Evolutionary conservation across 2,329 filamentous ascomycete genomes (phyloP).

Genomic region (Coniochaeta prunicola): DNA sequence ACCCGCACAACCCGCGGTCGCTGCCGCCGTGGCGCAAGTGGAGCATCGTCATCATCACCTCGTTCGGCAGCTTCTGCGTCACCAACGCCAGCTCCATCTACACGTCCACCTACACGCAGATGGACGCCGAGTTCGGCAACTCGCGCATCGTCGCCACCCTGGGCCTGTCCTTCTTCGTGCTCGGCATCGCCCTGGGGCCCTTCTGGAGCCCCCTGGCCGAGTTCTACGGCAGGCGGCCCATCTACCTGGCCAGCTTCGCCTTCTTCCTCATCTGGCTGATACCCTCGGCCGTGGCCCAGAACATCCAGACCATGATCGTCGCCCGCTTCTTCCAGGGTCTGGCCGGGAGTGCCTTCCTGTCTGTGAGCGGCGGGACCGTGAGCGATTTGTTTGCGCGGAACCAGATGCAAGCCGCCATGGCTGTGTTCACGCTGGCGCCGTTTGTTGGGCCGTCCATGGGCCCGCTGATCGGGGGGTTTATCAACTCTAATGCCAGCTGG

Average conservation of each 20-base stretch:
- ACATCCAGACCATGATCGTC: constrained; percentile 74
- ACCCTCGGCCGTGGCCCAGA: constrained; percentile 72
- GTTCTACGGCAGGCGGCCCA: constrained; percentile 76
- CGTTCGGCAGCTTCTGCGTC: constrained; percentile 72
- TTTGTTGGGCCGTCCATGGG: constrained; percentile 57
- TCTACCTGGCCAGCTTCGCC: constrained; percentile 69
- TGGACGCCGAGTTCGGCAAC: constrained; percentile 66
- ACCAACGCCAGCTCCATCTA: constrained; percentile 87
- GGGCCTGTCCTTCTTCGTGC: constrained; percentile 75
- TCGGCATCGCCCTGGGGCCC: constrained; percentile 61
- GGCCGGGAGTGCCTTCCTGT: constrained; percentile 59
- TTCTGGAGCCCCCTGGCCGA: constrained; percentile 60
- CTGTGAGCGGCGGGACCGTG: constrained; percentile 78
- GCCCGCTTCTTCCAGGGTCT: constrained; percentile 72
- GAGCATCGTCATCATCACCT: constrained; percentile 70
- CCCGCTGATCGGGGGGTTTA: constrained; percentile 67
- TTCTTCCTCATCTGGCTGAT: constrained; percentile 76
- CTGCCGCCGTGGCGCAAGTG: constrained; percentile 64
- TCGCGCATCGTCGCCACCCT: constrained; percentile 68
- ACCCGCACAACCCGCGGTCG: constrained; percentile 68
- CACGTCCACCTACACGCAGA: constrained; percentile 71
- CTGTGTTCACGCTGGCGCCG: constrained; percentile 63
- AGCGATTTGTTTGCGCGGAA: constrained; percentile 67
- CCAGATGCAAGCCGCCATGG: constrained; percentile 74
- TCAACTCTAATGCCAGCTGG: constrained; percentile 70